phyloP scores from a whole-genome alignment of 2,329 filamentous ascomycete genomes.

The Aschersonia sp. region DNA sequence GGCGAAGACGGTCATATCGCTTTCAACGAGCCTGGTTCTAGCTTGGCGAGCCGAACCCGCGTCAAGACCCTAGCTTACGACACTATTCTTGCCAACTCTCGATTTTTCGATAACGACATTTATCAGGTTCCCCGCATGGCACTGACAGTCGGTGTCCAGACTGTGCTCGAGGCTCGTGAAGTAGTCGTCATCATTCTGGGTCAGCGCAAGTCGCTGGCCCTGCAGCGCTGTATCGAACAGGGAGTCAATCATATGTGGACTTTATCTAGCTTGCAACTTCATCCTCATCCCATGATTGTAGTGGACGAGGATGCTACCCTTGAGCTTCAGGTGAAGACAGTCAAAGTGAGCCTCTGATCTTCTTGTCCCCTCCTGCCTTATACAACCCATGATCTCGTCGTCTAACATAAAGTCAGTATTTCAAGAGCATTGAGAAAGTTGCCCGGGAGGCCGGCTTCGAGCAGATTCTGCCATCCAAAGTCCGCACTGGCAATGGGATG shows the following conservation, averaged over 20 bases:
- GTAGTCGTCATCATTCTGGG: constrained; percentile 74
- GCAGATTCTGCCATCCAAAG: constrained; percentile 40
- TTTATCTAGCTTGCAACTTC: constrained; percentile 64
- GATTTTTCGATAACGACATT: constrained; percentile 69
- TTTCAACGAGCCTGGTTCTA: constrained; percentile 81
- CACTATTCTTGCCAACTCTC: constrained; percentile 72
- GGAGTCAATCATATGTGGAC: constrained; percentile 89
- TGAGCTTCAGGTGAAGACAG: constrained; percentile 60
- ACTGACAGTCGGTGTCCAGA: constrained; percentile 73
- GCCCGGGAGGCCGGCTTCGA: constrained; percentile 42
- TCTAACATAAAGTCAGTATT: constrained; percentile 32
- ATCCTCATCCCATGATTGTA: constrained; percentile 69
- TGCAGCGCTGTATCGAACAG: constrained; percentile 70
- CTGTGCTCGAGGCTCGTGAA: constrained; percentile 66
- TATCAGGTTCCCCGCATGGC: constrained; percentile 67
- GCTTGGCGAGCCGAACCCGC: constrained; percentile 60
- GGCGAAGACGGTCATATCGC: constrained; percentile 80
- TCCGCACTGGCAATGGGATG: constrained; percentile 34
- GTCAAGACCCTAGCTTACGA: constrained; percentile 83
- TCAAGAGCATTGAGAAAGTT: constrained; percentile 56
- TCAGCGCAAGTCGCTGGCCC: constrained; percentile 64
- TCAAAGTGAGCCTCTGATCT: constrained; percentile 30
- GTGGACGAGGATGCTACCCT: constrained; percentile 69
- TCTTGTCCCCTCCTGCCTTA: no score
- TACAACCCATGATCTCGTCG: no score